Conservation (phyloP, 352 stramenopile species). For the Phytopythium delawarense region DNA sequence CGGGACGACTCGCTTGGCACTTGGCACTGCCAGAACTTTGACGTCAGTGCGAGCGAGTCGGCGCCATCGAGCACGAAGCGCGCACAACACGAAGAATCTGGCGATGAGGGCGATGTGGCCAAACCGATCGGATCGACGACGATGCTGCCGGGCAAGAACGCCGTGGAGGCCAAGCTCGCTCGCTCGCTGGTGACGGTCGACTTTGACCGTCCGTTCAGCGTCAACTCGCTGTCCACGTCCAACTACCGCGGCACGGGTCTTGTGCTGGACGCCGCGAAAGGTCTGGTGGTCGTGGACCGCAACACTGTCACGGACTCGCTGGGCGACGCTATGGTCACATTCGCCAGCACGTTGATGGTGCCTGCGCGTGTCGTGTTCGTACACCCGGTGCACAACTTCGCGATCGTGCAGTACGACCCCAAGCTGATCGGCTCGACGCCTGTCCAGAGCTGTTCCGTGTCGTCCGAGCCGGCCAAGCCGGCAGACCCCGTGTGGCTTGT, state of each 20-base stretch:
- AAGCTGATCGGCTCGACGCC: conserved; percentile 80
- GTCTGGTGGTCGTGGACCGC: conserved; percentile 89
- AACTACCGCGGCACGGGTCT: conserved; percentile 86
- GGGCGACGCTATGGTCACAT: conserved; percentile 87
- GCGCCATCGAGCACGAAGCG: not conserved
- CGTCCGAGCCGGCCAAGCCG: conserved; percentile 45
- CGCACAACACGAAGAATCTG: not conserved
- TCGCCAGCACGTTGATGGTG: conserved; percentile 88
- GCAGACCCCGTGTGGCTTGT: conserved; percentile 85
- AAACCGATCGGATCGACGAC: conserved; percentile 69
- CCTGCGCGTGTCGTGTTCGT: conserved; percentile 88
- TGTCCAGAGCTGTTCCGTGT: conserved; percentile 76
- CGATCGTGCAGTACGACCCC: conserved; percentile 90
- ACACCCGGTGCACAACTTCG: conserved; percentile 92
- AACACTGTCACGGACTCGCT: conserved; percentile 90
- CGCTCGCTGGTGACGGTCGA: conserved; percentile 83
- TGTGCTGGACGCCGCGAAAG: conserved; percentile 84
- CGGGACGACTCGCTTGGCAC: conserved; percentile 73
- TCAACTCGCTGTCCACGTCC: conserved; percentile 81
- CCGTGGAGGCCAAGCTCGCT: conserved; percentile 74
- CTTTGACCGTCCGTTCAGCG: conserved; percentile 82
- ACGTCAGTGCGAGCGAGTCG: conserved; percentile 11
- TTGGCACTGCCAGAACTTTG: conserved; percentile 75
- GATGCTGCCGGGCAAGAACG: conserved; percentile 78
- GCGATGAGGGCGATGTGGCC: conserved; percentile 7